Base-by-base conservation (phyloP, 2,329 filamentous ascomycete genomes). In the Dactylellina parvicollis region DNA sequence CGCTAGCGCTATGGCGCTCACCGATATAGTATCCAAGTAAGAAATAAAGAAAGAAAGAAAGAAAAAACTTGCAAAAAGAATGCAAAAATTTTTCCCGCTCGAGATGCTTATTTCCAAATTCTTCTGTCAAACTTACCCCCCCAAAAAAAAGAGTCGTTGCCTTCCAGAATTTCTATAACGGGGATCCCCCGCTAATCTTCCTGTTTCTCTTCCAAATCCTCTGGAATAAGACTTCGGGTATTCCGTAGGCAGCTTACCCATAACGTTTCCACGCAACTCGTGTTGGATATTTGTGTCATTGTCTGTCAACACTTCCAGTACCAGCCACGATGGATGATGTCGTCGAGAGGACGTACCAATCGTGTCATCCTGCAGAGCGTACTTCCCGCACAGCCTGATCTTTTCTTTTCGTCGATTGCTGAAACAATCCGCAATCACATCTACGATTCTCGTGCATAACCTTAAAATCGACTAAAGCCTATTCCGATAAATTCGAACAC, bases 351-450 rank as follows among this genome's bases (percentile, higher is more conserved):
- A n/a, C n/a, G n/a, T n/a, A n/a, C n/a, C n/a, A n/a, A n/a, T n/a
- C n/a, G n/a, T n/a, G n/a, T n/a, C n/a, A n/a, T n/a, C n/a, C n/a
- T n/a, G n/a, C n/a, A n/a, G n/a, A n/a, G n/a, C n/a, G n/a, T n/a
- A n/a, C n/a, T n/a, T n/a, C n/a, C n/a, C 30, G 14, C 7, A 34
- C 7, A 34, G 14, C 14, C 30, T 14, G 7, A 14, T 34, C 30
- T 14, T 14, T 34, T 34, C 30, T 34, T 34, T 34, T 34, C 30
- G 30, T 34, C 30, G 22, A 16, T 18, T 36, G 4, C 32, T 46
- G 38, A 46, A 57, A 46, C 36, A 57, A 57, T 57, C 54, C 36
- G 38, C 14, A 42, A 56, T 42, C 32, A n/a, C 18, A 24, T 40
- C 14, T 18, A 42, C 16, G 18, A 34, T 18, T 46, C 30, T 46